A percentile compares a stretch with the other conserved stretches of the same genome.
These are phyloP conservation scores for Hemisphaericaspora xylofermentans DNA, from an alignment of 1,139 yeast genomes.

Conservation along the genomic window DNA sequence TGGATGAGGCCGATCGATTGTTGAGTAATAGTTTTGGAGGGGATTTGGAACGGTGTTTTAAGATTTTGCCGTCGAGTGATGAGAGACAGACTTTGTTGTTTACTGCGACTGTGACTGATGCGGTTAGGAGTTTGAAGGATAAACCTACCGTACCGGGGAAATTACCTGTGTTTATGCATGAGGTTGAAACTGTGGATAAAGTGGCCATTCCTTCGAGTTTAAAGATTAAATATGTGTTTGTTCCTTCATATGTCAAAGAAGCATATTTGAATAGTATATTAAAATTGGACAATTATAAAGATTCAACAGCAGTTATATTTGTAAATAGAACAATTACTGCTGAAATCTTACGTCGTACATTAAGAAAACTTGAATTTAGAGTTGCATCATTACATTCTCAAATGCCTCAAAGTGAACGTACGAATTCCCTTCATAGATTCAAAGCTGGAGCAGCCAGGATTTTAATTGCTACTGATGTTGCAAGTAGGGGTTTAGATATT, in stretches of 20 bases:
- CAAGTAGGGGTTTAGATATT: conserved; percentile 95
- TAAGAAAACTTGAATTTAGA: conserved; percentile 70
- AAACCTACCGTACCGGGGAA: conserved; percentile 62
- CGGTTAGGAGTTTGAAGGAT: conserved; percentile 78
- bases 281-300: conserved; percentile 58
- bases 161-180: conserved; percentile 73
- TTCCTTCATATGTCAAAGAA: conserved; percentile 87
- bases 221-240: conserved; percentile 51
- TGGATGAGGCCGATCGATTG: conserved; percentile 95
- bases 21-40: conserved; percentile 81
- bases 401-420: conserved; percentile 90
- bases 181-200: conserved; percentile 68
- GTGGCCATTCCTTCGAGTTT: conserved; percentile 81
- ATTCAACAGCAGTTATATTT: conserved; percentile 77
- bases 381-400: conserved; percentile 93
- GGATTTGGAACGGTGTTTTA: conserved; percentile 72
- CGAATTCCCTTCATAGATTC: conserved; percentile 86
- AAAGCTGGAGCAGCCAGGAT: conserved; percentile 93
- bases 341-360: conserved; percentile 75
- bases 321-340: conserved; percentile 91
- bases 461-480: conserved; percentile 92
- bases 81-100: conserved; percentile 84
- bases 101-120: conserved; percentile 95
- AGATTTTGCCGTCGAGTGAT: conserved; percentile 65
- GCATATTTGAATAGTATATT: conserved; percentile 76